A percentile compares a stretch with the other conserved stretches of the same genome.
phyloP scores from a whole-genome alignment of 2,329 filamentous ascomycete genomes.

The Xylariales sp. region DNA sequence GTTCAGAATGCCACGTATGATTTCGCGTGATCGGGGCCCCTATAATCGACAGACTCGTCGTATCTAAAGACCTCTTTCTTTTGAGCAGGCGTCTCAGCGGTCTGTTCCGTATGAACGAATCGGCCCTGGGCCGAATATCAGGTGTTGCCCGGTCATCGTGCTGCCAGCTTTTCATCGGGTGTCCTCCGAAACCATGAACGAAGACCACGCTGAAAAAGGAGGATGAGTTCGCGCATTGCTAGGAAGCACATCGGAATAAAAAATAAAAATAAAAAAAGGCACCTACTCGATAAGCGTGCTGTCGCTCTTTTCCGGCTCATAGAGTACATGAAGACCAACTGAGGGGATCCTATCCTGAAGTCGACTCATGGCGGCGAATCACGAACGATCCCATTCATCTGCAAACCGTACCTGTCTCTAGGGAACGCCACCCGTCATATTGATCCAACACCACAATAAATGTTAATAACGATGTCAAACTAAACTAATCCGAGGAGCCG shows the following conservation, averaged over 20 bases:
- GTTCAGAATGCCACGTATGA: constrained; percentile 4
- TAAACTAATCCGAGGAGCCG: neutral
- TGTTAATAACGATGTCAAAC: neutral
- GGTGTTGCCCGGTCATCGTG: constrained; percentile 11
- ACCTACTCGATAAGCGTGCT: constrained; percentile 32
- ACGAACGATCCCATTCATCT: constrained; percentile 11
- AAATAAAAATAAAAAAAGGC: neutral
- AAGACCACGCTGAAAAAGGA: constrained; percentile 26
- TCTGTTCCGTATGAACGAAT: constrained; percentile 1
- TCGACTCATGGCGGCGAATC: constrained; percentile 30
- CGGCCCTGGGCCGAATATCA: neutral
- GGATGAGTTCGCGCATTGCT: constrained; percentile 7
- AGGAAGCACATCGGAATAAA: neutral
- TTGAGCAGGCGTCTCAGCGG: constrained; percentile 18
- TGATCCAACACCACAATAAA: constrained; percentile 10
- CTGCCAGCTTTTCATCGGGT: constrained; percentile 36
- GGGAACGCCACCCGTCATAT: neutral
- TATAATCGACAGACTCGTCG: neutral
- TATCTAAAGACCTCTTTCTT: constrained; percentile 21
- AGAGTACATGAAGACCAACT: constrained; percentile 33
- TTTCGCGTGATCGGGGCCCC: neutral
- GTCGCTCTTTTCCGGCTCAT: constrained; percentile 28
- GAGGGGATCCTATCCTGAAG: constrained; percentile 24
- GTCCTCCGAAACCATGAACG: constrained; percentile 38
- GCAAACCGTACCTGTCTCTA: constrained; percentile 8